Conservation (phyloP, 345 rosid species). For the Cardamine resedifolia region DNA sequence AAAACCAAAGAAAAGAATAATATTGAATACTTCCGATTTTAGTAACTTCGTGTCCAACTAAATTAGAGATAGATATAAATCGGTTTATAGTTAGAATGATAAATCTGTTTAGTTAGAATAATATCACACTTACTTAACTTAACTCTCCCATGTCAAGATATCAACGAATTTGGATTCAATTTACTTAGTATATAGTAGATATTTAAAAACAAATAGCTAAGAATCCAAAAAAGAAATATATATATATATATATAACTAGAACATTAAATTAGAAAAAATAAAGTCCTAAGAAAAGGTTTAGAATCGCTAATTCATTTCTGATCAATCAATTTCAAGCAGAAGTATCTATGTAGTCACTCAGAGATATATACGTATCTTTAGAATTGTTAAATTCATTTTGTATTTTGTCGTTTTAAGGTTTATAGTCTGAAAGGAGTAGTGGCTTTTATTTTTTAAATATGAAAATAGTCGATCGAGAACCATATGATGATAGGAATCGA, state of each 20-base stretch:
- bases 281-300: background rate
- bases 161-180: background rate
- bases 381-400: background rate
- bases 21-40: conserved; percentile 1
- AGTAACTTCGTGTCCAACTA: conserved; percentile 15
- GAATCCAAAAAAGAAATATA: background rate
- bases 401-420: too few relatives aligned
- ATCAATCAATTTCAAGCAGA: background rate
- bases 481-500: too few relatives aligned
- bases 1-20: conserved; percentile 24
- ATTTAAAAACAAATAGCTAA: too few relatives aligned
- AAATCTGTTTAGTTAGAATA: too few relatives aligned
- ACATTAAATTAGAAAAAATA: background rate
- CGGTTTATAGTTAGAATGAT: too few relatives aligned
- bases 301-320: background rate
- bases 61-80: too few relatives aligned
- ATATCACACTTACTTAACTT: too few relatives aligned
- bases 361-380: background rate
- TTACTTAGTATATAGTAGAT: too few relatives aligned
- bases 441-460: too few relatives aligned
- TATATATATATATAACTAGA: background rate
- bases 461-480: too few relatives aligned
- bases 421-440: too few relatives aligned
- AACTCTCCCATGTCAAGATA: background rate
- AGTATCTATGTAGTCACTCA: background rate